phyloP scores from a whole-genome alignment of 176 grass and related monocot species.

The Zoysia japonica region DNA sequence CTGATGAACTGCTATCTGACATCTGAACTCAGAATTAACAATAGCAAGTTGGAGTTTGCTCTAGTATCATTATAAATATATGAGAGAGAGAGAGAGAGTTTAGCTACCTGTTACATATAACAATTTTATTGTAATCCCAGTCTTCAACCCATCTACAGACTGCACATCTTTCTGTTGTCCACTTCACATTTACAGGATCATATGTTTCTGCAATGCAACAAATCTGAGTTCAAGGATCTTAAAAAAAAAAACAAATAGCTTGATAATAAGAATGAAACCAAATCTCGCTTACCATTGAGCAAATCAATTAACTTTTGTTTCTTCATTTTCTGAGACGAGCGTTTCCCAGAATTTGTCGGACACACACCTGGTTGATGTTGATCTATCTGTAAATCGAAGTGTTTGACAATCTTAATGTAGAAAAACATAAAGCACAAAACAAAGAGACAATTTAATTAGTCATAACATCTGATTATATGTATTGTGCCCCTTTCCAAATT shows the following conservation, averaged over 20 bases:
- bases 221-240: constrained; percentile 26
- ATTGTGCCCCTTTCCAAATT: background rate
- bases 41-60: constrained; percentile 24
- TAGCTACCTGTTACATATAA: constrained; percentile 87
- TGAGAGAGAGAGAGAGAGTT: background rate
- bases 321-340: constrained; percentile 82
- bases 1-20: constrained; percentile 98
- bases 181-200: constrained; percentile 81
- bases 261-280: constrained; percentile 19
- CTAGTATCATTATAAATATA: constrained; percentile 17
- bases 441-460: background rate
- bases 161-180: constrained; percentile 99
- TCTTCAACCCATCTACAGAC: constrained; percentile 99
- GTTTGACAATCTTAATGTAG: constrained; percentile 27
- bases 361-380: constrained; percentile 58
- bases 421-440: background rate
- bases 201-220: constrained; percentile 75
- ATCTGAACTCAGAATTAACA: constrained; percentile 57
- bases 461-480: background rate
- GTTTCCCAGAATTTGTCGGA: constrained; percentile 62
- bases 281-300: constrained; percentile 62
- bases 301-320: constrained; percentile 82
- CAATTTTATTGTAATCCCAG: constrained; percentile 99
- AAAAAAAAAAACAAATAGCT: background rate
- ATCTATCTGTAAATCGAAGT: constrained; percentile 70